Evolutionary conservation across 331 rosid species (phyloP), one percentile per base, ranked within the genome.

Genomic region (Quercus phellos): DNA sequence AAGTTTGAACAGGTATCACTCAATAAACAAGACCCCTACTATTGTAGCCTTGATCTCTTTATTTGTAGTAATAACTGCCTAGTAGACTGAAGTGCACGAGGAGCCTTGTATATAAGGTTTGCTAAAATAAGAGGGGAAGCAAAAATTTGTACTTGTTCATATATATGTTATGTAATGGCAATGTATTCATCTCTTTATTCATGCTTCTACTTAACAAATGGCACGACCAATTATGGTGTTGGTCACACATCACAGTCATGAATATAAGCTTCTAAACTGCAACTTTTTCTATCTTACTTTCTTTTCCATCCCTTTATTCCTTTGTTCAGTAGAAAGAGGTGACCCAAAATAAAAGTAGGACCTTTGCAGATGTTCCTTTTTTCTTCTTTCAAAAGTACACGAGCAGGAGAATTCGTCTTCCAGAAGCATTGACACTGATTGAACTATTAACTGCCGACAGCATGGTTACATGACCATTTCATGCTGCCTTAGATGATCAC

Each of bases 71-170:
- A 81, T 79, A 72, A 75, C 56, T 72, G 81, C 46, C 87, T 68
- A 74, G 38, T 82, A 74, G 80, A 77, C 58, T 73, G 75, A 70
- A 72, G 80, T 76, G 76, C 76, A 51, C 66, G 82, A 67, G 82
- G 72, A 83, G 59, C 73, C 78, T 43, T 94, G 97, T 94, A 87
- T 67, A 91, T 91, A 92, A 84, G 69, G 91, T 81, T 80, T 90
- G 94, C 77, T 81, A 69, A 90, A 92, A 90, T 89, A 88, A 13
- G 79, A 50, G 67, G 73, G 80, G 82, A 73, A 79, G 67, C 83
- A 73, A 78, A 46, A 70, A 38, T 69, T 35, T 79, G 81, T 77
- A 35, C 53, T 60, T 4, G 89, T 84, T 84, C 80, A 78, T 83
- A 73, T 80, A 14, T 79, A 75, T 64, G 66, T 73, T 63, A 58